A percentile compares a stretch with the other conserved stretches of the same genome.
phyloP scores from a whole-genome alignment of 108 stramenopile genomes.

The Cyclotella atomus region DNA sequence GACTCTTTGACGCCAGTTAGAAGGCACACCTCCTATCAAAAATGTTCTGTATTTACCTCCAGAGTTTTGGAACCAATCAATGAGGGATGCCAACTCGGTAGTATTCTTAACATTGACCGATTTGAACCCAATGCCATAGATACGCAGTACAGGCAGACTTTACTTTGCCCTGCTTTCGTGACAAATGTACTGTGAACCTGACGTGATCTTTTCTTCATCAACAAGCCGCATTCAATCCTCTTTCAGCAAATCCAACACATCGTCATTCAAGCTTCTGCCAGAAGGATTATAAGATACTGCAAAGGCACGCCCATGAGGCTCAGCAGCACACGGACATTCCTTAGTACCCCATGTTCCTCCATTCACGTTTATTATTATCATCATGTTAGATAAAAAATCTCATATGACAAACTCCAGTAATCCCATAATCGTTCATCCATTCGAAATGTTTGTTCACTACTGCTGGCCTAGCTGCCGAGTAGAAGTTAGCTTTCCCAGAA shows the following conservation, averaged over 20 bases:
- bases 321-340: constrained; percentile 44
- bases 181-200: constrained; percentile 36
- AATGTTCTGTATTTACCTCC: constrained; percentile 20
- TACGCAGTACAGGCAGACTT: constrained; percentile 21
- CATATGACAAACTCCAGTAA: constrained; percentile 43
- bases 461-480: constrained; percentile 24
- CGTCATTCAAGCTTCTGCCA: constrained; percentile 6
- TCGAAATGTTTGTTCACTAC: constrained; percentile 48
- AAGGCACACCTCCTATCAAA: constrained; percentile 44
- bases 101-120: constrained; percentile 23
- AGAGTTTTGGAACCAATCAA: constrained; percentile 30
- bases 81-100: constrained; percentile 8
- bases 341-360: constrained; percentile 35
- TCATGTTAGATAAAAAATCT: constrained; percentile 28
- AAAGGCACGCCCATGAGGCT: constrained; percentile 49
- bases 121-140: constrained; percentile 45
- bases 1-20: constrained; percentile 20
- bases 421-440: constrained; percentile 53
- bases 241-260: constrained; percentile 38
- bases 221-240: constrained; percentile 51
- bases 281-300: constrained; percentile 50
- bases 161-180: constrained; percentile 21
- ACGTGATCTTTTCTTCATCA: constrained; percentile 41
- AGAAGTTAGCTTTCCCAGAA: constrained; percentile 37
- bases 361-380: background rate